Percentiles rank a stretch among this genome's conserved stretches.
phyloP scores from a whole-genome alignment of 768 basidiomycete genomes.

The Russula lepida region DNA sequence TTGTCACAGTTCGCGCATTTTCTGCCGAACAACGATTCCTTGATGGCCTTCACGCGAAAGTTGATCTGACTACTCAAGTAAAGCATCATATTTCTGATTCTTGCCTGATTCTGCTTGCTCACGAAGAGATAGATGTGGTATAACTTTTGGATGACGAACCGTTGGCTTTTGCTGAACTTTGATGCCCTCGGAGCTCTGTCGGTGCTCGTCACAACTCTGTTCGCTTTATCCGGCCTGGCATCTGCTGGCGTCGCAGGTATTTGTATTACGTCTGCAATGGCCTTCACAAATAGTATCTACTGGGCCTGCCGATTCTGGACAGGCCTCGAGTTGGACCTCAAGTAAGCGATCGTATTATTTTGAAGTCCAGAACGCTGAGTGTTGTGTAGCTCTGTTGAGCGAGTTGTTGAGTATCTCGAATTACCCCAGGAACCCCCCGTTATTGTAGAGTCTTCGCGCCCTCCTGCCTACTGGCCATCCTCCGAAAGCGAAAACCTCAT shows the following conservation, averaged over 20 bases:
- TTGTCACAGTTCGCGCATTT: conserved; percentile 91
- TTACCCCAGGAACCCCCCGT: conserved; percentile 82
- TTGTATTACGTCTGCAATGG: conserved; percentile 69
- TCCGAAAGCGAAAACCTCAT: conserved; percentile 53
- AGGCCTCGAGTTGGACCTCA: conserved; percentile 64
- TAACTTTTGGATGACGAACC: conserved; percentile 82
- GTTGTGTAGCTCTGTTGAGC: conserved; percentile 67
- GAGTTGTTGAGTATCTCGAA: conserved; percentile 84
- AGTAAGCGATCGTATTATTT: conserved; percentile 37
- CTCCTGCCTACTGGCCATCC: conserved; percentile 92
- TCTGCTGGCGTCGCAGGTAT: conserved; percentile 56
- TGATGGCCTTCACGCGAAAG: conserved; percentile 59
- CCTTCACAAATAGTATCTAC: conserved; percentile 45
- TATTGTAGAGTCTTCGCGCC: conserved; percentile 61
- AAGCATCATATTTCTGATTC: background rate
- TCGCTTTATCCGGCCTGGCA: conserved; percentile 58
- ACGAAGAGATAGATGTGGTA: conserved; percentile 60
- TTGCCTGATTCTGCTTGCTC: background rate
- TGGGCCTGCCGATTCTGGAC: conserved; percentile 45
- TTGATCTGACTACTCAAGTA: conserved; percentile 74
- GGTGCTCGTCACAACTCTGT: conserved; percentile 67
- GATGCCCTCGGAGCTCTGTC: conserved; percentile 67
- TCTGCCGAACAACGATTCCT: conserved; percentile 74
- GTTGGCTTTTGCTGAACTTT: conserved; percentile 80
- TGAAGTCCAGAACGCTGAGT: conserved; percentile 5